These are phyloP conservation scores for Colletotrichum camelliae DNA, from an alignment of 2,329 filamentous ascomycete species.

Conservation along the genomic window DNA sequence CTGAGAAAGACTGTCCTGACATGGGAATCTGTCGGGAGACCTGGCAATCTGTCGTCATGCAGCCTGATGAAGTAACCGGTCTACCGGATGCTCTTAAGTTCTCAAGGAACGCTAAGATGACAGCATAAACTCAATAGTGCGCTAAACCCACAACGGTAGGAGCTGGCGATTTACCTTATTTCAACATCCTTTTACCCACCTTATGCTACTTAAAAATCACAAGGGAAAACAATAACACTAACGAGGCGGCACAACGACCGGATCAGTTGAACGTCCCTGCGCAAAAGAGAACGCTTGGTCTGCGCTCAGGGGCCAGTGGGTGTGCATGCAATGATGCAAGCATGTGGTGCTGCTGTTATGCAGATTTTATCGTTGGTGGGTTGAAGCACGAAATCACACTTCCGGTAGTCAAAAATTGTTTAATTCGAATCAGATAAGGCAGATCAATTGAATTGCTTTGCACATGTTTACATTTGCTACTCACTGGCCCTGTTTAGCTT, in stretches of 20 bases:
- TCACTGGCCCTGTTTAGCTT: neutral
- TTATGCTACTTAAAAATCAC: neutral
- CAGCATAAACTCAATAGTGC: neutral
- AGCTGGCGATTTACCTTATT: neutral
- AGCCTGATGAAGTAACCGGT: neutral
- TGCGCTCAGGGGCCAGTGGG: neutral
- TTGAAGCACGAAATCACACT: neutral
- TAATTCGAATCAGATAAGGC: neutral
- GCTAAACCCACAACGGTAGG: neutral
- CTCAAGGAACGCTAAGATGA: neutral
- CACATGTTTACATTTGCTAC: neutral
- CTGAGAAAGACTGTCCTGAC: neutral
- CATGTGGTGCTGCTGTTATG: neutral
- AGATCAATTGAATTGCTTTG: neutral
- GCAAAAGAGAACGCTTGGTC: neutral
- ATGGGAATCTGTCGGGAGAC: neutral
- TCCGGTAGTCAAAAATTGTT: neutral
- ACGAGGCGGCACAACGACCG: neutral
- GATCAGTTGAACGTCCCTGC: neutral
- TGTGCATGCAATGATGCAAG: neutral
- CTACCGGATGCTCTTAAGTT: neutral
- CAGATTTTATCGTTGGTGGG: neutral
- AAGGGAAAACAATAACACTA: neutral
- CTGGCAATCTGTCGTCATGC: neutral
- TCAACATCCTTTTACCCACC: neutral